Base-by-base conservation (phyloP, 2,329 filamentous ascomycete genomes). In the Westerdykella ornata region DNA sequence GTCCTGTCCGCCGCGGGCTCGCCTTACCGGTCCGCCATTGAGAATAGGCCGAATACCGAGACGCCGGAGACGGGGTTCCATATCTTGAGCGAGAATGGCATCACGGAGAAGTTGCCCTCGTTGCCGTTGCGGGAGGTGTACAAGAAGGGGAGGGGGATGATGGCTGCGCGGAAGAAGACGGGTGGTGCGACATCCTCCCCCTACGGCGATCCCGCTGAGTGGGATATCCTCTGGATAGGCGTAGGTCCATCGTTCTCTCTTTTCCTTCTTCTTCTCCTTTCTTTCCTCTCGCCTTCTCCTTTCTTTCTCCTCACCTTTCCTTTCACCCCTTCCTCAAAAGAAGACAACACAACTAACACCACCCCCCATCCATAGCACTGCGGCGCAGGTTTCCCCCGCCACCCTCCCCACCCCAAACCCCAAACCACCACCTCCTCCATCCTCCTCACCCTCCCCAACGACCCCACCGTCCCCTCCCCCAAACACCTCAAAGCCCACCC, bases 171-270 rank as follows among this genome's bases (percentile, higher is more conserved):
- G 22, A 26, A 26, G 22, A 26, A 26, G 22, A 26, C 8, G 7
- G 22, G 12, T 9, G 7, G 22, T 9, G 22, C 22, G 3, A n/a
- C n/a, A n/a, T 26, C 8, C 17, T 64, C 55, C n/a, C 62, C 63
- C 13, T 61, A 61, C 34, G 57, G 55, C 1, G 63, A 66, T 41
- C 54, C 57, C 14, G 22, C 47, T 16, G 42, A 62, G 33, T 69
- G 67, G 67, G 67, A 70, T 41, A 49, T 69, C 28, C 56, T 70
- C 19, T 68, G 65, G 65, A 57, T 67, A 7, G 68, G 68, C 13
- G 30, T 33, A 33, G 9, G 30, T 16, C n/a, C n/a, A n/a, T n/a
- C n/a, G 15, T 12, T 32, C 12, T 32, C 20, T 22, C 20, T 22
- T 22, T 22, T 32, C 30, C 30, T 16, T 16, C 13, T 13, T 13